Evolutionary conservation across 2,329 filamentous ascomycete genomes (phyloP).

Genomic region (Fusarium algeriense): DNA sequence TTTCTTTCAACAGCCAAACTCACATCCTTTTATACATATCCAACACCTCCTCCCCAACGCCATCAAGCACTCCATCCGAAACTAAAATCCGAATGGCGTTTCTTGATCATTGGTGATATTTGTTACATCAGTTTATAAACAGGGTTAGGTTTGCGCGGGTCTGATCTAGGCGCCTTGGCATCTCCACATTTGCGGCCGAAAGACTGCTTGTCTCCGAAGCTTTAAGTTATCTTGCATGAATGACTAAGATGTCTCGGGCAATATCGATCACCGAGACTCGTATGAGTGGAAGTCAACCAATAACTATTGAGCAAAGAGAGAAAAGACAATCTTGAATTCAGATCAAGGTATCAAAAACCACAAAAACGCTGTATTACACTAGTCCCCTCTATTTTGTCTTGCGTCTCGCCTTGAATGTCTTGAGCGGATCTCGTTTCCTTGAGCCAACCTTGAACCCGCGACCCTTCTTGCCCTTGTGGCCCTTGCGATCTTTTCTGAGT

Average conservation of each 20-base stretch:
- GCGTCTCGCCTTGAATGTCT: constrained; percentile 81
- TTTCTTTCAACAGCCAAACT: neutral
- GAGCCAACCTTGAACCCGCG: constrained; percentile 63
- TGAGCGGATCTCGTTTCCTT: constrained; percentile 86
- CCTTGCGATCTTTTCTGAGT: constrained; percentile 68
- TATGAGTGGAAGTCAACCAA: neutral
- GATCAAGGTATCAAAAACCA: constrained; percentile 37
- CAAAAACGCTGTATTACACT: constrained; percentile 30
- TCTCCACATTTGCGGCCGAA: constrained; percentile 15
- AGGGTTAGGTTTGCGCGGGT: neutral
- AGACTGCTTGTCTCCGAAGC: constrained; percentile 30
- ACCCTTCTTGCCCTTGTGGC: constrained; percentile 58
- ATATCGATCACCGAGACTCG: neutral
- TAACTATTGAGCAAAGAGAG: neutral
- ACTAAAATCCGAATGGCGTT: neutral
- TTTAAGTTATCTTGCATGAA: constrained; percentile 28
- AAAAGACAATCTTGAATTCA: constrained; percentile 16
- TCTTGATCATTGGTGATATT: neutral
- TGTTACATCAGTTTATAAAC: neutral
- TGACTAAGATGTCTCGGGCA: constrained; percentile 26
- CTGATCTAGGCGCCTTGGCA: neutral
- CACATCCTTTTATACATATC: constrained; percentile 15
- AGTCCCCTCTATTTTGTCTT: constrained; percentile 54
- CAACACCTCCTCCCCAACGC: neutral
- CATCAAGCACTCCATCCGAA: neutral